Evolutionary conservation across 106 monocot species (phyloP).

Genomic region (Cymbidium sinense): DNA sequence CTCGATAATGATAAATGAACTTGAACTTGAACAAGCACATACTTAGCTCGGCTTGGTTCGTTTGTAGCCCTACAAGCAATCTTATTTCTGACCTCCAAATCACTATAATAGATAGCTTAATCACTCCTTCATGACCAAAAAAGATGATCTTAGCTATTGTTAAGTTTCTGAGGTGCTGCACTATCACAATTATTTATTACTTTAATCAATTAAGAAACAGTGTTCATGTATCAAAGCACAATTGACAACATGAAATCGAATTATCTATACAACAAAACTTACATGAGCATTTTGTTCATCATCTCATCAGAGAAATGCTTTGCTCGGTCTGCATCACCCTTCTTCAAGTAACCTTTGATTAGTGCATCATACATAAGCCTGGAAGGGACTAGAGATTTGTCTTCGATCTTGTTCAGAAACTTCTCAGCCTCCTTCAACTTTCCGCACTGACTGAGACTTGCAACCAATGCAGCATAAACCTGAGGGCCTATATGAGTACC

Average conservation of each 20-base stretch:
- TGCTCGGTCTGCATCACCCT: conserved; percentile 21
- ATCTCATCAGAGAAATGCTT: conserved; percentile 26
- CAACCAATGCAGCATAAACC: conserved; percentile 38
- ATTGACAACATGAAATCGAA: background rate
- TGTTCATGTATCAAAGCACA: no score
- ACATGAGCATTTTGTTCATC: conserved; percentile 6
- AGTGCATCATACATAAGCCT: conserved; percentile 23
- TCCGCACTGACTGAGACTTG: conserved; percentile 48
- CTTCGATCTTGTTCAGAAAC: conserved; percentile 16
- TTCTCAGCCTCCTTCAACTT: conserved; percentile 61
- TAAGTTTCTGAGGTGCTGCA: no score
- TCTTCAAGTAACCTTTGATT: conserved; percentile 13
- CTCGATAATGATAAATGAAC: no score
- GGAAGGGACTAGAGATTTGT: conserved; percentile 15
- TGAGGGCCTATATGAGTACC: conserved; percentile 18
- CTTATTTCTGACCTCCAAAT: no score
- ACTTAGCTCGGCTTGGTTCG: no score
- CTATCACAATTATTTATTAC: no score
- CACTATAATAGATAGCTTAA: no score
- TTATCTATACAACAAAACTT: background rate
- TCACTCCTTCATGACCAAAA: no score
- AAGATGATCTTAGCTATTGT: no score
- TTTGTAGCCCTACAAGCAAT: no score
- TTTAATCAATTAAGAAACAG: no score
- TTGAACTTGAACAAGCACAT: no score